Conservation (phyloP, 768 basidiomycete genomes). For the Mycena sanguinolenta region DNA sequence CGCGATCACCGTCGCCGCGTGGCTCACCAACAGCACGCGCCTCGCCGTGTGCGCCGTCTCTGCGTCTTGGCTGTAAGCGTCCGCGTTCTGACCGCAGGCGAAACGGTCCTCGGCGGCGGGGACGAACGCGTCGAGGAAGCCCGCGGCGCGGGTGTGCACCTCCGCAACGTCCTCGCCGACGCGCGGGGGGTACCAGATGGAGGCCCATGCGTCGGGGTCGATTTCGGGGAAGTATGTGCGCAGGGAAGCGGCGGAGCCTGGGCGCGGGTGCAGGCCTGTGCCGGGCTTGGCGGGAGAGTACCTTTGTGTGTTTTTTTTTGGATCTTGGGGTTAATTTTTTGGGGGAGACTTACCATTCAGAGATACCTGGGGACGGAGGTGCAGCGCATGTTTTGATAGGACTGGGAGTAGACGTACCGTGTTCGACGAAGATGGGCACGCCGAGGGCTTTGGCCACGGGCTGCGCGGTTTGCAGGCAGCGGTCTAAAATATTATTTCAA, state of each 20-base stretch:
- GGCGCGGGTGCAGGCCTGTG: conserved; percentile 83
- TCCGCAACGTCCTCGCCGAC: conserved; percentile 77
- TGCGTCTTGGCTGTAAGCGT: too few species aligned
- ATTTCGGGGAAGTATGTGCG: conserved; percentile 65
- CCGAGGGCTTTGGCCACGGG: conserved; percentile 73
- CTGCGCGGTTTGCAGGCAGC: conserved; percentile 86
- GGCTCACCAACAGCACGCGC: conserved; percentile 74
- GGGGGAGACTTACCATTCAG: conserved; percentile 77
- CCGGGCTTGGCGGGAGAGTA: conserved; percentile 77
- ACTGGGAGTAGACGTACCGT: conserved; percentile 60
- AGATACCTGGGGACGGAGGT: conserved; percentile 64
- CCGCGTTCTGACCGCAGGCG: conserved; percentile 35
- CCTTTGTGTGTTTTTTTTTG: conserved; percentile 71
- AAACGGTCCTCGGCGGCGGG: conserved; percentile 59
- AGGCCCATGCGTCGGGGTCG: conserved; percentile 69
- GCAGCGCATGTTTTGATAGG: background rate
- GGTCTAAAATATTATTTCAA: conserved; percentile 74
- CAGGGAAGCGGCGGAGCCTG: conserved; percentile 68
- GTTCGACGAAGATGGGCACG: conserved; percentile 83
- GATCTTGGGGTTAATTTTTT: too few species aligned
- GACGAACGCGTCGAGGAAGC: conserved; percentile 65
- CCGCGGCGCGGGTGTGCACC: conserved; percentile 71
- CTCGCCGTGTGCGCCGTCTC: too few species aligned
- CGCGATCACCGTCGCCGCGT: conserved; percentile 82
- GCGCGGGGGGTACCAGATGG: conserved; percentile 78